Base-by-base conservation (phyloP, 352 stramenopile species). In the Phytophthora fragariaefolia region DNA sequence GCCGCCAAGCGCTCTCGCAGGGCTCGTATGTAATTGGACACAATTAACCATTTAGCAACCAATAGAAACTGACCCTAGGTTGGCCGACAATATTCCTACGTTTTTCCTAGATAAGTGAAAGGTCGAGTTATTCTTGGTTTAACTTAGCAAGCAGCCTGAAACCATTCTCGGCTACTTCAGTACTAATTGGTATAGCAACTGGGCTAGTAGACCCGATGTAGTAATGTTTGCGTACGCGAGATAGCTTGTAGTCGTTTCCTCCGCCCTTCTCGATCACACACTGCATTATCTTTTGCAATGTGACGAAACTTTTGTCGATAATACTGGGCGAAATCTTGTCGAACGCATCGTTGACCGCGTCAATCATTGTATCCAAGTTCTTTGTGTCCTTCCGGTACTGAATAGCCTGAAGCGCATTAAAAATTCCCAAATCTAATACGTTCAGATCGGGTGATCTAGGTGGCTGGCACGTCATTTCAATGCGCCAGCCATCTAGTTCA, bases 81-180 rank as follows among this genome's bases (percentile, higher is more conserved):
- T n/a, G 24, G 15, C 47, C 26, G 47, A 5, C 3, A 53, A 12
- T 5, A 36, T 2, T 36, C 6, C 30, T 36, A 36, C 30, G 47
- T 42, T 54, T 54, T 54, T 54, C 48, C 48, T 54, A 54, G 48
- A 54, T 54, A 54, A 54, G 13, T 54, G 50, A 58, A 46, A 10
- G 12, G 28, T 34, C 1, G 28, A 4, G n/a, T n/a, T n/a, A n/a
- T n/a, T n/a, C n/a, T n/a, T n/a, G n/a, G n/a, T n/a, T n/a, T n/a
- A n/a, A n/a, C n/a, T n/a, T n/a, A n/a, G n/a, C n/a, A 36, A 15
- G 30, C 13, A 15, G 0, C 6, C 13, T 12, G 5, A 36, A 36
- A 12, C 30, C 30, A 36, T 12, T 8, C 30, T 36, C 8, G 5
- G 13, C 30, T 36, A 15, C 30, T 36, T 7, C 3, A 15, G 9